Base-by-base conservation (phyloP, 164 flowering plant genomes). In the Taxillus chinensis region DNA sequence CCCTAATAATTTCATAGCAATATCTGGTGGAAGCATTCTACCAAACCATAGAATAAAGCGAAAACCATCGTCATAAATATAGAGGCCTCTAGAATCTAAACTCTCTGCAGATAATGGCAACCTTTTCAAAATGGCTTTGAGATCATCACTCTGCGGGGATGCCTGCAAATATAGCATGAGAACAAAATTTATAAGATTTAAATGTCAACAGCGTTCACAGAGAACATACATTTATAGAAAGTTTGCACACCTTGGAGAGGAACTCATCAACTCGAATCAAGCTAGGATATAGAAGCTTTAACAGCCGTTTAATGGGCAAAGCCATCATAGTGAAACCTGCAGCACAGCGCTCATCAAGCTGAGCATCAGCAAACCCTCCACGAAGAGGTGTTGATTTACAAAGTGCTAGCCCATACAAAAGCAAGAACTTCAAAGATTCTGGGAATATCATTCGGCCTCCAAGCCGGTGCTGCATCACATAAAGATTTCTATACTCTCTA, bases 281-380 rank as follows among this genome's bases (percentile, higher is more conserved):
- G 66, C 74, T 70, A 43, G 99, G 99, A 75, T 95, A 95, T 41
- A 95, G 79, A 67, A 87, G 82, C 73, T 87, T 89, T 76, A 95
- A 73, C 66, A 95, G 57, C 55, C 73, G 83, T 71, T 76, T 81
- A 50, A 89, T 87, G 45, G 97, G 89, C 64, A 95, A 78, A 45
- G 89, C 76, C 97, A 91, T 91, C 83, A 91, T 78, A 59, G 92
- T 84, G 67, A 66, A 83, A 57, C 97, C 97, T 64, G 88, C 85
- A 53, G 97, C 93, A 82, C 93, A 86, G 37, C 96, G 93, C 60
- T 95, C 97, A 84, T 95, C 99, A 55, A 95, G 90, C 70, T 71
- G 79, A 55, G 70, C 90, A 81, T 95, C 96, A 63, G 90, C 85
- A 79, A 79, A 75, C 45, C 95, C 96, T 70, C 93, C 97, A 73